Evolutionary conservation across 164 flowering plant genomes (phyloP).

Genomic region (Kalanchoe fedtschenkoi): DNA sequence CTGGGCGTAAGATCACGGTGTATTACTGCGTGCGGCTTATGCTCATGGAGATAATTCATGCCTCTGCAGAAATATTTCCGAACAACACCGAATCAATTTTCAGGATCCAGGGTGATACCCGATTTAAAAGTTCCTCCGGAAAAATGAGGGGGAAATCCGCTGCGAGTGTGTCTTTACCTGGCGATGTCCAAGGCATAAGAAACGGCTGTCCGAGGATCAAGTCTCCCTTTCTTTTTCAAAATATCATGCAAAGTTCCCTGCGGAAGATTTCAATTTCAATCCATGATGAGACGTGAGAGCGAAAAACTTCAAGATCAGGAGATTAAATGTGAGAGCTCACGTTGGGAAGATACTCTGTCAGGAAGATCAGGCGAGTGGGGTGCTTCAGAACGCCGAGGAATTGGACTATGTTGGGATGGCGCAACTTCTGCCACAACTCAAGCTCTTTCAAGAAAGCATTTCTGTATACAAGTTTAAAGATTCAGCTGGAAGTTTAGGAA

Average conservation of each 20-base stretch:
- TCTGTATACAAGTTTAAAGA: slow-evolving; percentile 16
- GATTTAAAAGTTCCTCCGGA: not conserved
- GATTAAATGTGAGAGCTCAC: slow-evolving; percentile 16
- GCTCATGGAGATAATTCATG: slow-evolving; percentile 66
- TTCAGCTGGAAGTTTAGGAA: not conserved
- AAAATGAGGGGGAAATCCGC: not conserved
- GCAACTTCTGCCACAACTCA: slow-evolving; percentile 46
- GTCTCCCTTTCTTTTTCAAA: slow-evolving; percentile 39
- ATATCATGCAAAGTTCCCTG: slow-evolving; percentile 54
- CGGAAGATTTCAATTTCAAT: slow-evolving; percentile 1
- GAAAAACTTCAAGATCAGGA: not conserved
- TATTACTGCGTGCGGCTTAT: slow-evolving; percentile 47
- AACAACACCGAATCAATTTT: not conserved
- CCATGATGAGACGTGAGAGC: slow-evolving; percentile 8
- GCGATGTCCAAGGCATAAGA: slow-evolving; percentile 56
- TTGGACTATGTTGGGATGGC: slow-evolving; percentile 62
- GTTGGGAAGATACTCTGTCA: slow-evolving; percentile 50
- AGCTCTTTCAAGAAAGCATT: slow-evolving; percentile 39
- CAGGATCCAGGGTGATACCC: not conserved
- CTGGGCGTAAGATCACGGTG: slow-evolving; percentile 63
- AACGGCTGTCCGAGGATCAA: slow-evolving; percentile 40
- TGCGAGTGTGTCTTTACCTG: slow-evolving; percentile 37
- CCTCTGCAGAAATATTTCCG: slow-evolving; percentile 29
- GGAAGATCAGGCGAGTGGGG: slow-evolving; percentile 40
- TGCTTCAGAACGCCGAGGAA: slow-evolving; percentile 50